A percentile compares a stretch with the other conserved stretches of the same genome.
Conservation (phyloP, 116 monocot genomes). For the Trichopus zeylanicus region DNA sequence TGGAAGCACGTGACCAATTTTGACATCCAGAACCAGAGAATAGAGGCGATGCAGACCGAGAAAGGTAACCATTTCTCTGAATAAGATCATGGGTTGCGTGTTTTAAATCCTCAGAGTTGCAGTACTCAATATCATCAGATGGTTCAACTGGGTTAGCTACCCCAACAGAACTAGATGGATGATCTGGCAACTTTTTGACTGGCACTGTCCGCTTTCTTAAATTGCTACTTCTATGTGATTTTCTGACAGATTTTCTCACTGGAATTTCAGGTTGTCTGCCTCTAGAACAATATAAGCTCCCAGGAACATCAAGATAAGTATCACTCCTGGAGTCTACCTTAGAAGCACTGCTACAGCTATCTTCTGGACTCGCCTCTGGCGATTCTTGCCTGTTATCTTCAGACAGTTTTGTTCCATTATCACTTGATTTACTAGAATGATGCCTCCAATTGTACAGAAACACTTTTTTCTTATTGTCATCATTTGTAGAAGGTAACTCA, state of each 20-base stretch:
- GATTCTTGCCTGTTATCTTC: slow-evolving; percentile 8
- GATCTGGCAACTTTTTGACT: not conserved
- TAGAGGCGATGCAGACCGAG: slow-evolving; percentile 19
- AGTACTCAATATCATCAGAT: slow-evolving; percentile 17
- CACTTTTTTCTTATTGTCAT: slow-evolving; percentile 22
- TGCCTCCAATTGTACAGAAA: slow-evolving; percentile 37
- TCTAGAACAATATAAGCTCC: not conserved
- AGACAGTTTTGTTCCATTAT: slow-evolving; percentile 22
- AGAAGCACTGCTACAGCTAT: not conserved
- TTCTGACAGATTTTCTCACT: slow-evolving; percentile 8
- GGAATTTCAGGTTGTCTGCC: slow-evolving; percentile 1
- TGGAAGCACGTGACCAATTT: slow-evolving; percentile 24
- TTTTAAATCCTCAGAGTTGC: slow-evolving; percentile 14
- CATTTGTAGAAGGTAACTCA: slow-evolving; percentile 9
- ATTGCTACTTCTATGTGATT: slow-evolving; percentile 9
- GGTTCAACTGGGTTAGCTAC: slow-evolving; percentile 11
- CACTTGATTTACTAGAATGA: slow-evolving; percentile 30
- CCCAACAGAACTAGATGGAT: slow-evolving; percentile 1
- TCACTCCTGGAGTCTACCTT: slow-evolving; percentile 1
- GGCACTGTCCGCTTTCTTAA: slow-evolving; percentile 4
- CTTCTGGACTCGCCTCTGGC: slow-evolving; percentile 9
- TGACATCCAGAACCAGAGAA: slow-evolving; percentile 6
- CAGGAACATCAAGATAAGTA: slow-evolving; percentile 4
- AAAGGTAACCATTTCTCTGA: slow-evolving; percentile 18
- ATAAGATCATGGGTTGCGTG: slow-evolving; percentile 10